phyloP scores from a whole-genome alignment of 1,139 yeast genomes.

The Pneumocystis oryctolagi region DNA sequence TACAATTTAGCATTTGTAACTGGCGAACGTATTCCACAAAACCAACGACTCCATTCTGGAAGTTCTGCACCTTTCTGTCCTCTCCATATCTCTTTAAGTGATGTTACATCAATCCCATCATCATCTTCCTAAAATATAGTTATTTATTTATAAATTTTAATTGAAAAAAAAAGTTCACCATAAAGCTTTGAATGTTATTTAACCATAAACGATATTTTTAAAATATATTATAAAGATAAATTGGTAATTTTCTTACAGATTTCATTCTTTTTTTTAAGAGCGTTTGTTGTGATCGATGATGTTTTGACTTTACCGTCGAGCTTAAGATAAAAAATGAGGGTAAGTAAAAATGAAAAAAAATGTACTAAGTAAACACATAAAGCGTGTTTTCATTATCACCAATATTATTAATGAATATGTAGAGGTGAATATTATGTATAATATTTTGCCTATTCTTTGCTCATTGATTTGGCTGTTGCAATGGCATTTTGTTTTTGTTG shows the following conservation, averaged over 20 bases:
- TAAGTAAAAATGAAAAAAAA: background rate
- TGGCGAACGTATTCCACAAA: background rate
- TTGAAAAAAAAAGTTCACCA: background rate
- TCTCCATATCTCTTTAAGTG: background rate
- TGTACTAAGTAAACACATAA: background rate
- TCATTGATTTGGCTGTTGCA: conserved; percentile 23
- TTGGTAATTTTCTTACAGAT: background rate
- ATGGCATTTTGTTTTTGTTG: conserved; percentile 57
- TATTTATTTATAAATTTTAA: background rate
- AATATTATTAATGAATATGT: background rate
- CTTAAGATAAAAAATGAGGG: too few species aligned
- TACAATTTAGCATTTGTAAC: background rate
- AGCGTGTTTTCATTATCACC: background rate
- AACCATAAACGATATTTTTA: background rate
- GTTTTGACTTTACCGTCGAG: background rate
- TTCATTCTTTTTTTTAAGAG: background rate
- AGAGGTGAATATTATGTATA: background rate
- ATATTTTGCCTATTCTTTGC: conserved; percentile 1
- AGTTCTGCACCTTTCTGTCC: background rate
- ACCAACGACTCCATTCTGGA: background rate
- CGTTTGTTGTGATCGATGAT: background rate
- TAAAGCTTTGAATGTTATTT: background rate
- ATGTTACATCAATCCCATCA: background rate
- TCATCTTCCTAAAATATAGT: background rate
- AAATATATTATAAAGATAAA: background rate